These are phyloP conservation scores for Nevesoporus exiguus DNA, from an alignment of 768 basidiomycete species.

Conservation along the genomic window DNA sequence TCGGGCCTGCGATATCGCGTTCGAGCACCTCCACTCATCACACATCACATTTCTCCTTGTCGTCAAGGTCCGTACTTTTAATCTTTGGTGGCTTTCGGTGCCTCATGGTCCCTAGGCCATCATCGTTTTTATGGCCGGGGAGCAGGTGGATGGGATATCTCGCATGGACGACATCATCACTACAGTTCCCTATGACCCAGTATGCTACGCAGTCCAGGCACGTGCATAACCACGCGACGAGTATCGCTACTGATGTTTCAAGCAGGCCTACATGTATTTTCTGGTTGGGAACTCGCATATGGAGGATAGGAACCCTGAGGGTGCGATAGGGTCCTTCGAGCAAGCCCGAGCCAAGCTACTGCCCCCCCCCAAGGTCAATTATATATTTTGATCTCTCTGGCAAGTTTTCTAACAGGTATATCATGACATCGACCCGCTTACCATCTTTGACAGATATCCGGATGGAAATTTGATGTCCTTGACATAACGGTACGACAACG, in stretches of 20 bases:
- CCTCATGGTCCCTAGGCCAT: background rate
- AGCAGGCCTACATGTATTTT: background rate
- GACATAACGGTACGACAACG: background rate
- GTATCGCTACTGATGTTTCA: background rate
- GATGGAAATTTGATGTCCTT: background rate
- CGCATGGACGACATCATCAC: background rate
- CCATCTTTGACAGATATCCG: background rate
- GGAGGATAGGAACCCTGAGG: background rate
- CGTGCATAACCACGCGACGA: background rate
- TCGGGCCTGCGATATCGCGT: background rate
- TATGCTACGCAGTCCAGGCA: background rate
- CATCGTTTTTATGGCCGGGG: background rate
- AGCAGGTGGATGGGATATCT: background rate
- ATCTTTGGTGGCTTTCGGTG: background rate
- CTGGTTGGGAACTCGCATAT: background rate
- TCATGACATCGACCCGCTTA: background rate
- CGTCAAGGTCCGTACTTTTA: background rate
- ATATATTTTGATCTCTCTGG: background rate
- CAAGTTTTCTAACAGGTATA: background rate
- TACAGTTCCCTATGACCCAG: background rate
- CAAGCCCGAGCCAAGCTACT: background rate
- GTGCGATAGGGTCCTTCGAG: background rate
- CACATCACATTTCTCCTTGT: background rate
- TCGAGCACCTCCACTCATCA: background rate
- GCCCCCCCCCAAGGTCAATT: background rate